Evolutionary conservation across 371 early-diverging fungal genomes (phyloP), one percentile per base, ranked within the genome.

Genomic region (Mortierella sp.): DNA sequence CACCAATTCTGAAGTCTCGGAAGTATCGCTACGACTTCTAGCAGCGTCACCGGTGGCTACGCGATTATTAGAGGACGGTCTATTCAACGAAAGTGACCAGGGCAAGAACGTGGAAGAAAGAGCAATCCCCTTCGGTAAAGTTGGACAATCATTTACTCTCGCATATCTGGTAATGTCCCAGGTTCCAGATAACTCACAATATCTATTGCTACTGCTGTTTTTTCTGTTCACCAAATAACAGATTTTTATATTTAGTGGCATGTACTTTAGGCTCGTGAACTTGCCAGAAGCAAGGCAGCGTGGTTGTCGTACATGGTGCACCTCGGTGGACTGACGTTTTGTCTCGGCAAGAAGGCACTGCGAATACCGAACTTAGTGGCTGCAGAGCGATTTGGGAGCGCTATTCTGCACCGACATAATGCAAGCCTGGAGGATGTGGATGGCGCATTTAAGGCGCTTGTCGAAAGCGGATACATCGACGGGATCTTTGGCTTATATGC

Each of bases 271-370:
- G 54, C 62, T 50, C 42, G 34, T 2, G 60, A 60, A 0, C 39
- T 64, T 60, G 64, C 52, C 31, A 60, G 17, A 48, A 58, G 56
- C 61, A 61, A 32, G 53, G 53, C 55, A 47, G 54, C 61, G 30
- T 76, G 78, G 78, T 32, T 76, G 62, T 64, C 60, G n/a, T 61
- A 47, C 32, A 60, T 76, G 78, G 56, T 58, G n/a, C 56, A 76
- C 53, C 26, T 65, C 39, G 70, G 78, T 53, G 60, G 70, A 56
- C 55, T 78, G 26, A 70, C 55, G 6, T 70, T 61, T 66, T 60
- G 60, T 48, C 31, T 56, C 48, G 34, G 62, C n/a, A 60, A 49
- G 53, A 70, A 70, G 48, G 64, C 43, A 50, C 62, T 69, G 47
- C 70, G 61, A 42, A 70, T 69, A 42, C 49, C 70, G 23, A 76